These are phyloP conservation scores for Leptosphaerulina australis DNA, from an alignment of 2,329 filamentous ascomycete genomes.

Conservation along the genomic window DNA sequence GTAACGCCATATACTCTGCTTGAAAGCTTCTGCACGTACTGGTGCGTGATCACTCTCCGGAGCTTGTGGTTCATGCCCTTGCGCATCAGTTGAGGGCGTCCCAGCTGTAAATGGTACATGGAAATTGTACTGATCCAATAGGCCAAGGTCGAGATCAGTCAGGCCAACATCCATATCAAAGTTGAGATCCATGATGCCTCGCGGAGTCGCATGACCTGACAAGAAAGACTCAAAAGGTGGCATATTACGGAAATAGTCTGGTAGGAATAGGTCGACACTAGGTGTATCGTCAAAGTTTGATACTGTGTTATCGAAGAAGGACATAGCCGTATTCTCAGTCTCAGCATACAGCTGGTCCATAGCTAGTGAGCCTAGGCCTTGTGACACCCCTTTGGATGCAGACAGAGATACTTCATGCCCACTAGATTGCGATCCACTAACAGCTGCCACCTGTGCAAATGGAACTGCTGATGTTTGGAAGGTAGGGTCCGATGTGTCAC, in stretches of 20 bases:
- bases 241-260: constrained; percentile 41
- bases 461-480: constrained; percentile 8
- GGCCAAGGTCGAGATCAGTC: constrained; percentile 53
- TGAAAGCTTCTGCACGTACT: constrained; percentile 44
- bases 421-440: not conserved
- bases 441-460: constrained; percentile 5
- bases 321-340: constrained; percentile 9
- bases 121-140: constrained; percentile 55
- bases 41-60: constrained; percentile 30
- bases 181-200: constrained; percentile 53
- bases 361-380: constrained; percentile 1
- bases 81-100: constrained; percentile 32
- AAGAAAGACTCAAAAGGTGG: constrained; percentile 35
- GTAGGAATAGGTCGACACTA: constrained; percentile 27
- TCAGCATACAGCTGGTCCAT: constrained; percentile 17
- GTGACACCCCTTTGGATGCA: constrained; percentile 11
- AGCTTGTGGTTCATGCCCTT: constrained; percentile 22
- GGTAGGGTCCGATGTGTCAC: constrained; percentile 7
- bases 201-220: constrained; percentile 52
- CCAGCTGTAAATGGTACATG: constrained; percentile 50
- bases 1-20: constrained; percentile 55
- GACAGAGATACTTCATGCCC: constrained; percentile 1
- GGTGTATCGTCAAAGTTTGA: constrained; percentile 26
- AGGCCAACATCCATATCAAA: constrained; percentile 55
- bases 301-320: constrained; percentile 25